Evolutionary conservation across 805 yeast species (phyloP), one percentile per base, ranked within the genome.

Genomic region (Kodamaea sagamina): DNA sequence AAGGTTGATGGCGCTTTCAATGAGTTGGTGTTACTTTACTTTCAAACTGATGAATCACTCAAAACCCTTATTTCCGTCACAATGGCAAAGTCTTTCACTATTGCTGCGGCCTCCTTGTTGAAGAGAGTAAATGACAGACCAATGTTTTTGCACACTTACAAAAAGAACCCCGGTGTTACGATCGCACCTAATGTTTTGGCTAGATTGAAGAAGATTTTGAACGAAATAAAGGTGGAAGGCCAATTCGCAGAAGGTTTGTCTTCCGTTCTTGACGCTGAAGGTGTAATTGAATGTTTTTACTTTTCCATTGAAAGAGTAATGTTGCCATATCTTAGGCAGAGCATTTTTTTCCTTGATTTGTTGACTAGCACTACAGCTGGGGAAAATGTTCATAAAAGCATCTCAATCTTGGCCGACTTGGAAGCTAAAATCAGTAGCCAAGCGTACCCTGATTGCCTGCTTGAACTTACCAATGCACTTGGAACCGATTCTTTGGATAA

Each of bases 41-140:
- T 75, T 43, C 76, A 73, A 48, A 71, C 77, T 4, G 69, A 68
- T 42, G 76, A 73, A 43, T 68, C 79, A 0, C 59, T 75, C 6
- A 55, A 52, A 5, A 63, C 72, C 1, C 44, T 73, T 18, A 50
- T 67, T 13, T 59, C 62, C n/a, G 45, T 61, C 10, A 69, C 66
- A 1, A 49, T 58, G 42, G 49, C 60, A 4, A 68, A 66, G 38
- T 36, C 58, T 29, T 47, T 69, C 17, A 53, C 66, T 9, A 13
- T 29, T 29, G 34, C 34, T 3, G 34, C 34, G 17, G 34, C 34
- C 3, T 29, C 34, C 18, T 29, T 29, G 19, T 15, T 35, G 11
- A 21, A 35, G 28, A 35, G 38, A 21, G 12, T 24, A 4, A 28
- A 13, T 10, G 38, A 12, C 6, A 35, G 13, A n/a, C 28, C 25